Evolutionary conservation across 1,284 basidiomycete genomes (phyloP).

Genomic region (Pisolithus thermaeus): DNA sequence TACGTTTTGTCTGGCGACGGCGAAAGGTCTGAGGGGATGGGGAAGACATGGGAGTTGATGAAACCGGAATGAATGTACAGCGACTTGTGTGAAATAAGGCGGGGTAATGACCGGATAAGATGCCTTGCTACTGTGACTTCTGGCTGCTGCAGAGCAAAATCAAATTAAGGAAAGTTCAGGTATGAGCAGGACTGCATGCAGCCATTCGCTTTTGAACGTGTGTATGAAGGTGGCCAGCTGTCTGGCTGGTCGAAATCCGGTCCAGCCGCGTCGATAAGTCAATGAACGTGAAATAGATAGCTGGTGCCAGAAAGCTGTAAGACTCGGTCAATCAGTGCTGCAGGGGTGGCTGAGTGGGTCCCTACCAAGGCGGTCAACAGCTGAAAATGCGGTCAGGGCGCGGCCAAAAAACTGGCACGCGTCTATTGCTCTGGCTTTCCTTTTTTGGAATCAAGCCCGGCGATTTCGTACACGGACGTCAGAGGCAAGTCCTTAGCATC

Average conservation of each 20-base stretch:
- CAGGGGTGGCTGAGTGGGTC: no score
- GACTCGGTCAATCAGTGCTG: no score
- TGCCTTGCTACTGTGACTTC: constrained; percentile 1
- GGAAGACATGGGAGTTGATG: constrained; percentile 16
- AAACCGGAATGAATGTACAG: constrained; percentile 12
- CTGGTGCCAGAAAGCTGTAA: no score
- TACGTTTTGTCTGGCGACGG: constrained; percentile 23
- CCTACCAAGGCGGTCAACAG: no score
- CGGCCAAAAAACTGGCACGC: no score
- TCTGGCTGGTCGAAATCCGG: constrained; percentile 8
- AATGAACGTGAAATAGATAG: neutral
- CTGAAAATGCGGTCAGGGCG: no score
- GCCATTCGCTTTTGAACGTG: constrained; percentile 18
- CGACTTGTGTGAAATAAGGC: neutral
- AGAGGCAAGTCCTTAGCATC: no score
- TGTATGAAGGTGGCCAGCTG: constrained; percentile 5
- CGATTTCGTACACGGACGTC: no score
- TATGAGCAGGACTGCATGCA: neutral
- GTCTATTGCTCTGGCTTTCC: no score
- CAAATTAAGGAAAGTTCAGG: constrained; percentile 11
- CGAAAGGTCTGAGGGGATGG: constrained; percentile 13
- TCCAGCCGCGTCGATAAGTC: constrained; percentile 5
- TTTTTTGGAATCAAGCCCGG: no score
- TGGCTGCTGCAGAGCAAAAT: constrained; percentile 11
- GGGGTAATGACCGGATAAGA: constrained; percentile 1